Evolutionary conservation across 352 stramenopile genomes (phyloP).

Genomic region (Thalassiosira livingstoniorum): DNA sequence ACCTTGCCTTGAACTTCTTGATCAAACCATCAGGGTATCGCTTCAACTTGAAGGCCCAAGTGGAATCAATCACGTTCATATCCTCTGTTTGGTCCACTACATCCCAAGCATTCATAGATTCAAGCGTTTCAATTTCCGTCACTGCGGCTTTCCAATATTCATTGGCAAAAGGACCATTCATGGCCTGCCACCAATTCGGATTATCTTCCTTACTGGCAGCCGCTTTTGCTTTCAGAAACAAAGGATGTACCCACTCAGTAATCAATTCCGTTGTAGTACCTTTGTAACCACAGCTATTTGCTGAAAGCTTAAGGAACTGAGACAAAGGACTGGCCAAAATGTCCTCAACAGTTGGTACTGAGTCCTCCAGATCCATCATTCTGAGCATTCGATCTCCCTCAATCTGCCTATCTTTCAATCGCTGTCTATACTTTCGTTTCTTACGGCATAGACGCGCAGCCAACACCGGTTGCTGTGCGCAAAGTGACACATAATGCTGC

Average conservation of each 20-base stretch:
- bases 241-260: background rate
- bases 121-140: conserved; percentile 54
- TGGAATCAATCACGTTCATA: conserved; percentile 39
- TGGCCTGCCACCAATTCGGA: conserved; percentile 4
- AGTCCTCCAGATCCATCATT: background rate
- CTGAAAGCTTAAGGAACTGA: conserved; percentile 7
- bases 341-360: conserved; percentile 8
- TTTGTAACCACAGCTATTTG: conserved; percentile 9
- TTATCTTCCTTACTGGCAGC: conserved; percentile 14
- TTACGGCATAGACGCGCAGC: background rate
- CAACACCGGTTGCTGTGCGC: background rate
- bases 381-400: background rate
- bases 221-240: conserved; percentile 7
- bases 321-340: background rate
- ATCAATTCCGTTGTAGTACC: conserved; percentile 5
- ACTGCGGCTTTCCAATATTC: conserved; percentile 46
- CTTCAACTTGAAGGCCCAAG: conserved; percentile 62
- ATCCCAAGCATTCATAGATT: conserved; percentile 48
- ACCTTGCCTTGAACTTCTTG: conserved; percentile 63
- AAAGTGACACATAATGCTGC: background rate
- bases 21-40: conserved; percentile 45
- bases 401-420: background rate
- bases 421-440: conserved; percentile 1
- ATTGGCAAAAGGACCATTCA: conserved; percentile 16
- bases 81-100: conserved; percentile 15